phyloP scores from a whole-genome alignment of 805 yeast species.

The Teunomyces stri region DNA sequence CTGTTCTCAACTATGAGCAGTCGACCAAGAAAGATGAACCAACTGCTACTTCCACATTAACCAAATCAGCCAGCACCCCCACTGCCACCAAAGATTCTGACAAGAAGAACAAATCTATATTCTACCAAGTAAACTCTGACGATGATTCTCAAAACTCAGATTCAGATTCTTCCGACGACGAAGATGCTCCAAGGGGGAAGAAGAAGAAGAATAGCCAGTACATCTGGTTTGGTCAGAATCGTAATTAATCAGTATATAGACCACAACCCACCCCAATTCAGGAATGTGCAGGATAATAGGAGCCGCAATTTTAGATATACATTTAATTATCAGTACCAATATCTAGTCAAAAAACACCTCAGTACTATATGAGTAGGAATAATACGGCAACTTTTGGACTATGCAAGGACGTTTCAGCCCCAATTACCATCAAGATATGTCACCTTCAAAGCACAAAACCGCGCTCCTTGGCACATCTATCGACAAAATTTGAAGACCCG shows the following conservation, averaged over 20 bases:
- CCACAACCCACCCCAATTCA: too few species aligned
- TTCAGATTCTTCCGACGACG: conserved; percentile 11
- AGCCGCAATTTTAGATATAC: background rate
- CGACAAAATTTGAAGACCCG: conserved; percentile 37
- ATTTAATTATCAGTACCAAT: background rate
- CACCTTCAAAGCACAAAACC: conserved; percentile 22
- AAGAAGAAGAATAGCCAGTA: conserved; percentile 19
- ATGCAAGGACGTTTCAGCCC: conserved; percentile 35
- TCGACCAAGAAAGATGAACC: conserved; percentile 8
- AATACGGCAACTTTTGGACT: conserved; percentile 37
- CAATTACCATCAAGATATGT: conserved; percentile 33
- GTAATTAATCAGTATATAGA: conserved; percentile 1
- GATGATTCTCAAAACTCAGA: conserved; percentile 8
- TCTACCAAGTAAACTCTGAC: conserved; percentile 29
- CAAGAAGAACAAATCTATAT: conserved; percentile 20
- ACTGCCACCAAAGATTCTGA: background rate
- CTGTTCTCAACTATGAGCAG: conserved; percentile 13
- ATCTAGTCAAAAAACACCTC: too few species aligned
- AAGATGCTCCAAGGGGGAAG: conserved; percentile 8
- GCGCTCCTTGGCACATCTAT: conserved; percentile 19
- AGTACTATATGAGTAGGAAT: conserved; percentile 10
- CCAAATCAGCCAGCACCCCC: background rate
- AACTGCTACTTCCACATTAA: background rate
- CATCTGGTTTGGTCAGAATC: conserved; percentile 39
- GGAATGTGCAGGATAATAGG: background rate